Percentiles rank a stretch among this genome's conserved stretches.
phyloP scores from a whole-genome alignment of 2,329 filamentous ascomycete species.

The Colletotrichum liaoningense region DNA sequence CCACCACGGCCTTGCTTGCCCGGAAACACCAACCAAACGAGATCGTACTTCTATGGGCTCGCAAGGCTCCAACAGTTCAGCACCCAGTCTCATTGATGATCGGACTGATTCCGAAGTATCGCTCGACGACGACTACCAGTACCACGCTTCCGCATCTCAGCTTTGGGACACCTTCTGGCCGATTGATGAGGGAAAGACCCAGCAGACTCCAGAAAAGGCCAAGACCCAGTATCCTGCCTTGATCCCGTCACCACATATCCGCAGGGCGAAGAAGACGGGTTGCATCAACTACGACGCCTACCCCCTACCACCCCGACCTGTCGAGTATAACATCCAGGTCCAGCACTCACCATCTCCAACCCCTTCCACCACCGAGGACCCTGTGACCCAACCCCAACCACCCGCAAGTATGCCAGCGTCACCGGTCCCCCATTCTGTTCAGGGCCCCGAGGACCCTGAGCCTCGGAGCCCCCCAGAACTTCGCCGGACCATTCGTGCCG shows the following conservation, averaged over 20 bases:
- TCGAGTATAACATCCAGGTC: slow-evolving; percentile 35
- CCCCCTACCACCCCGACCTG: slow-evolving; percentile 40
- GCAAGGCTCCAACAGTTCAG: slow-evolving; percentile 53
- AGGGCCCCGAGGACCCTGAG: slow-evolving; percentile 4
- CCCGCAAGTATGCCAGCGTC: slow-evolving; percentile 1
- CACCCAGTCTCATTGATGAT: slow-evolving; percentile 63
- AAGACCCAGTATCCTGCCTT: slow-evolving; percentile 35
- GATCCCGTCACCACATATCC: slow-evolving; percentile 37
- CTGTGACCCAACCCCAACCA: slow-evolving; percentile 33
- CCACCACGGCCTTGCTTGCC: slow-evolving; percentile 4
- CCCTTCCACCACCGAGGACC: slow-evolving; percentile 1
- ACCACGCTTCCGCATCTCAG: slow-evolving; percentile 56
- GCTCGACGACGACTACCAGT: slow-evolving; percentile 62
- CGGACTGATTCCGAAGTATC: slow-evolving; percentile 63
- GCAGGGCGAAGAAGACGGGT: slow-evolving; percentile 34
- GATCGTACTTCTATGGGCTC: slow-evolving; percentile 54
- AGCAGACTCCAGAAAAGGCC: slow-evolving; percentile 27
- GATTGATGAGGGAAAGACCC: slow-evolving; percentile 21
- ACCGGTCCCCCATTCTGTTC: slow-evolving; percentile 15
- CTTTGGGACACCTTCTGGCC: slow-evolving; percentile 66
- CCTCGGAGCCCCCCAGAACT: slow-evolving; percentile 17
- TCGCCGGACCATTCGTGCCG: slow-evolving; percentile 37
- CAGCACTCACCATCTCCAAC: slow-evolving; percentile 11
- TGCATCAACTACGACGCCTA: slow-evolving; percentile 37
- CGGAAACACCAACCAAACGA: slow-evolving; percentile 37